Evolutionary conservation across 805 yeast species (phyloP).

Genomic region (Kuraishia hungarica): DNA sequence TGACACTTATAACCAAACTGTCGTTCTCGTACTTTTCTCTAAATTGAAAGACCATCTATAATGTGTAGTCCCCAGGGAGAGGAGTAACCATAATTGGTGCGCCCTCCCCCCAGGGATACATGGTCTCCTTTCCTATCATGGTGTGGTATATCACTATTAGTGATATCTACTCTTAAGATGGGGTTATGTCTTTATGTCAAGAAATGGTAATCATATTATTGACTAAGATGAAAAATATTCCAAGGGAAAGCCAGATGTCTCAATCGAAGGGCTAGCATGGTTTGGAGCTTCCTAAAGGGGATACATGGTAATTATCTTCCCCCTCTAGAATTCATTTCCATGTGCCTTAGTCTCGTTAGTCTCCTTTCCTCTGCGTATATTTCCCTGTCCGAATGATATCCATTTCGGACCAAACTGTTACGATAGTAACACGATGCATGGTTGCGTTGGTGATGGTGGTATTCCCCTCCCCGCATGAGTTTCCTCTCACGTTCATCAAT

Average conservation of each 20-base stretch:
- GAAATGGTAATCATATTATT: not conserved
- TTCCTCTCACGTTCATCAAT: too few relatives aligned
- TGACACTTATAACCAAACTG: not conserved
- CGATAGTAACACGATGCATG: not conserved
- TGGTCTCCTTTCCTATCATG: conserved; percentile 11
- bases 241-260: conserved; percentile 22
- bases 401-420: not conserved
- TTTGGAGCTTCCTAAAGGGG: too few relatives aligned
- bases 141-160: conserved; percentile 19
- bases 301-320: too few relatives aligned
- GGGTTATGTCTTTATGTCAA: not conserved
- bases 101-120: conserved; percentile 11
- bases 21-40: conserved; percentile 24
- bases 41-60: conserved; percentile 12
- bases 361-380: conserved; percentile 1
- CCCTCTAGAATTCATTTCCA: too few relatives aligned
- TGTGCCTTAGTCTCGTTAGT: not conserved
- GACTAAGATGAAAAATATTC: conserved; percentile 21
- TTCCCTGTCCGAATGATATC: not conserved
- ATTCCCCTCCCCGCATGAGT: too few relatives aligned
- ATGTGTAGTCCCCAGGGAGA: conserved; percentile 15
- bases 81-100: too few relatives aligned
- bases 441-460: too few relatives aligned
- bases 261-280: too few relatives aligned
- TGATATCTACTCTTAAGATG: not conserved